phyloP scores from a whole-genome alignment of 257 asterid genomes.

The Fraxinus quadrangulata region DNA sequence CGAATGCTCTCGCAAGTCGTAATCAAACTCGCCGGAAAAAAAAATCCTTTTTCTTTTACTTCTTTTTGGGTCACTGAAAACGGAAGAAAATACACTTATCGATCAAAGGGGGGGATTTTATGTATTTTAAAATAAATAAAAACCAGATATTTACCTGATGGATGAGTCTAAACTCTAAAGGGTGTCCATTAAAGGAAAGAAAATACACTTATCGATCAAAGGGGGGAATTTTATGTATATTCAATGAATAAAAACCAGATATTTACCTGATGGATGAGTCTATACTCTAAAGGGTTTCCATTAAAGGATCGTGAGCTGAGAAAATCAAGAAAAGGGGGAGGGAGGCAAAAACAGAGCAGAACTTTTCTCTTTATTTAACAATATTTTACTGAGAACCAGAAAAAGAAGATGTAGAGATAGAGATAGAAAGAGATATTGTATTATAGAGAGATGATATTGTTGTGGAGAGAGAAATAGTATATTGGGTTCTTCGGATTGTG shows the following conservation, averaged over 20 bases:
- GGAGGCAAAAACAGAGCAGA: background rate
- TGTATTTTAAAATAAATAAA: background rate
- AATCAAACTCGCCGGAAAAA: background rate
- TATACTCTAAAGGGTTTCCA: background rate
- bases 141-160: background rate
- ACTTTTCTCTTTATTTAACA: background rate
- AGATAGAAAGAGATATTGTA: background rate
- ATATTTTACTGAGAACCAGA: slow-evolving; percentile 2
- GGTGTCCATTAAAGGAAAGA: background rate
- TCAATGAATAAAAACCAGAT: background rate
- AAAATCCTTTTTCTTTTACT: background rate
- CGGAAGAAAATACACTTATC: background rate
- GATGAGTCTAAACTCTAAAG: background rate
- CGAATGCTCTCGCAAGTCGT: slow-evolving; percentile 1
- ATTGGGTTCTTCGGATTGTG: slow-evolving; percentile 14
- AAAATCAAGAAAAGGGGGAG: background rate
- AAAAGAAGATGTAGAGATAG: background rate
- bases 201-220: background rate
- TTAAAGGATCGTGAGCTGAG: background rate
- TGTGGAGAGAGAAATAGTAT: background rate
- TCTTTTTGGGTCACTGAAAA: slow-evolving; percentile 1
- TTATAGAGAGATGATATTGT: background rate
- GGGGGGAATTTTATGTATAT: background rate
- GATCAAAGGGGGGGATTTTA: background rate
- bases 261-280: slow-evolving; percentile 1